These are phyloP conservation scores for Paramecium tetraurelia DNA, from an alignment of 73 alveolate genomes.

Conservation along the genomic window DNA sequence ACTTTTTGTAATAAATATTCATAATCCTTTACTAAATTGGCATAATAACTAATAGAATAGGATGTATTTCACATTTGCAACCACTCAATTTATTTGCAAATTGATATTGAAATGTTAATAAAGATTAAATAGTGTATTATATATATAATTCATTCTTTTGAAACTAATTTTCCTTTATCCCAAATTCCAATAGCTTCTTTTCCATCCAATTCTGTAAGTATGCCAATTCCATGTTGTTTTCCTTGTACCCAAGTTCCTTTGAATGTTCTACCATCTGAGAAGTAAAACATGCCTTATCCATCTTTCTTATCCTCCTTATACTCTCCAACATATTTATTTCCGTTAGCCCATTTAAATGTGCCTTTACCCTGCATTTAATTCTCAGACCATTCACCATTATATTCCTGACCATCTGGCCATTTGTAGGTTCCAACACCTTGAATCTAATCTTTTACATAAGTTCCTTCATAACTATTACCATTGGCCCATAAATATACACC, in stretches of 20 bases:
- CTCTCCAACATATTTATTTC: constrained; percentile 67
- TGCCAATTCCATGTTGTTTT: constrained; percentile 71
- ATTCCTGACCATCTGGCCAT: constrained; percentile 57
- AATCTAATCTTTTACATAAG: constrained; percentile 35
- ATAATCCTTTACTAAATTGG: background rate
- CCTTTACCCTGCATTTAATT: constrained; percentile 70
- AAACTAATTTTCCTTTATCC: constrained; percentile 44
- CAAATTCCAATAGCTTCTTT: constrained; percentile 32
- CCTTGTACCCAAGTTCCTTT: constrained; percentile 72
- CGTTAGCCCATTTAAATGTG: constrained; percentile 68
- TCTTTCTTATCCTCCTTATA: constrained; percentile 58
- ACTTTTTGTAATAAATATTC: background rate
- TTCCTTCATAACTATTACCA: constrained; percentile 49
- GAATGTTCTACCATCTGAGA: constrained; percentile 69
- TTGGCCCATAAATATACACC: constrained; percentile 39
- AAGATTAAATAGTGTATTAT: background rate
- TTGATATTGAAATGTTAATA: background rate
- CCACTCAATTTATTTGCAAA: background rate
- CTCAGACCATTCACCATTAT: constrained; percentile 52
- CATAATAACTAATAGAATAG: background rate
- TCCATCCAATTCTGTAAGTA: constrained; percentile 66
- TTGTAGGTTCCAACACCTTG: constrained; percentile 37
- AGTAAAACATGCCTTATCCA: constrained; percentile 71
- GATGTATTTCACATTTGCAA: background rate
- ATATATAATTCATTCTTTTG: background rate